Evolutionary conservation across 2,329 filamentous ascomycete genomes (phyloP), one percentile per base, ranked within the genome.

Genomic region (Pseudogymnoascus sp.): DNA sequence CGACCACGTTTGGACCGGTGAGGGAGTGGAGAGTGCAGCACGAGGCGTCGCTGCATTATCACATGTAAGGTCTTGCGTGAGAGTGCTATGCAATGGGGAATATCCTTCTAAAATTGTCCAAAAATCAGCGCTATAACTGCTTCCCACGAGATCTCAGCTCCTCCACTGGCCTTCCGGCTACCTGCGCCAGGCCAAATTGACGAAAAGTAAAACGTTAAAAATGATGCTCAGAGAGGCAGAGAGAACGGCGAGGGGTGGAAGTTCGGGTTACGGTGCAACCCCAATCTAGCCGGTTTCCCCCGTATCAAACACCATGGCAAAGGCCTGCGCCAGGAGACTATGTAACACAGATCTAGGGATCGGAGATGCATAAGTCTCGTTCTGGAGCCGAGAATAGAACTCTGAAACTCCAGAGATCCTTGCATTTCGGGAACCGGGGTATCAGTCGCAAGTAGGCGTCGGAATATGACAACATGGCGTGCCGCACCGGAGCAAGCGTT

Each of bases 331-430:
- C 49, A 28, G 28, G 25, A 55, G 28, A 19, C 28, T 19, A 55
- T 55, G 49, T 55, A 55, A 14, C 49, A 55, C 49, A 55, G 49
- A 55, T 33, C 49, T 55, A 55, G 49, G 49, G 49, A 55, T 55
- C 49, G 25, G 49, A 14, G 49, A 55, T 55, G 28, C 28, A 33
- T 33, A 30, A 33, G n/a, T 30, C 28, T 55, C 49, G 2, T 19
- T 55, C n/a, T 55, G 16, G 28, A 55, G 9, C 49, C 49, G n/a
- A 22, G 8, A 14, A 33, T 55, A 55, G 25, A 12, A 55, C 19
- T 4, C n/a, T 55, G 49, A 55, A 55, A 33, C 49, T 33, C n/a
- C n/a, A 19, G 28, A 19, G 8, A 33, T 12, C 49, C 49, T 33
- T 33, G 49, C 28, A 33, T 22, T 33, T 55, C 16, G 49, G 49